Base-by-base conservation (phyloP, 768 basidiomycete genomes). In the Macrolepiota fuliginosa region DNA sequence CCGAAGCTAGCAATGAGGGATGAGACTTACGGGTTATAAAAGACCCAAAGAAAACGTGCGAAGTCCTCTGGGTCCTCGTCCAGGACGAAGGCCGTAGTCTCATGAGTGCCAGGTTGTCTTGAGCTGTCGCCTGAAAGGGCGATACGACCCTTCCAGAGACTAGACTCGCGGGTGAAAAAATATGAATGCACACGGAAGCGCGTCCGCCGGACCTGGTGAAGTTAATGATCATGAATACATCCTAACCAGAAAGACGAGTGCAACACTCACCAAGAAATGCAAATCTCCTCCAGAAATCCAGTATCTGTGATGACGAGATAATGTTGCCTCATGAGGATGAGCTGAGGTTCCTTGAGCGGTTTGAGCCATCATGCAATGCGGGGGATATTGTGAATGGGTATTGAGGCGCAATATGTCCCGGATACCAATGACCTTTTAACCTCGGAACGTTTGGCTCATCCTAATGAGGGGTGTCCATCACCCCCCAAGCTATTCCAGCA, bases 11-110 rank as follows among this genome's bases (percentile, higher is more conserved):
- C 47, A 27, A 27, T 12, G 12, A 45, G 10, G 42, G 42, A 45
- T n/a, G 42, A 19, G 9, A n/a, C 54, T 10, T 29, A 55, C 54
- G 11, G 54, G 17, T 42, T 55, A 11, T 45, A 55, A 12, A 40
- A 40, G 13, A 55, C 24, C 17, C 11, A 59, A 4, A 59, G 13
- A 19, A 59, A 59, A 3, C n/a, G 15, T 5, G 49, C 50, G 3
- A 59, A 39, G n/a, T 59, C 50, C 3, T 52, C 37, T 10, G 58
- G 49, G 40, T 59, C 37, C 17, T 59, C 58, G 25, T 52, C 58
- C 25, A 59, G 6, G 27, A 39, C 22, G 9, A 52, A 25, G n/a
- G 58, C 49, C 9, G 7, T 25, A 0, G 22, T 10, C 13, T 27
- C 37, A n/a, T 51, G 25, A 4, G 37, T 52, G 2, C 58, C 58